These are phyloP conservation scores for Lasiodiplodia gonubiensis DNA, from an alignment of 2,329 filamentous ascomycete genomes.

Conservation along the genomic window DNA sequence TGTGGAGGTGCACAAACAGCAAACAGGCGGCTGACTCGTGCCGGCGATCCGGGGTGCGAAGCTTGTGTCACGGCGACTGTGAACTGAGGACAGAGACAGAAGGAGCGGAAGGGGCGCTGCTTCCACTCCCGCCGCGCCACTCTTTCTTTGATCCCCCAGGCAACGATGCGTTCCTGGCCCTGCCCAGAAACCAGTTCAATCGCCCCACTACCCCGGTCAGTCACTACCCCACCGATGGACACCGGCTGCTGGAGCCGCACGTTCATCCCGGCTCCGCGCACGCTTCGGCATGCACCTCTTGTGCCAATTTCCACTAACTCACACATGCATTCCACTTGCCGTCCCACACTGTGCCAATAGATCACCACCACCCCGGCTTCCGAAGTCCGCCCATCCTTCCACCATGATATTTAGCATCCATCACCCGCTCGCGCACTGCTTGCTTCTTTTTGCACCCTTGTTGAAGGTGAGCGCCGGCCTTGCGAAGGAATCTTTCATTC, in stretches of 20 bases:
- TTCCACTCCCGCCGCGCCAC: not conserved
- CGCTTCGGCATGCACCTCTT: constrained; percentile 9
- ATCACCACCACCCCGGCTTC: not conserved
- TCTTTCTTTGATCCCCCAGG: not conserved
- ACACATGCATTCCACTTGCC: constrained; percentile 17
- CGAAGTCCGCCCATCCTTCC: not conserved
- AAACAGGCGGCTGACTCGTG: constrained; percentile 15
- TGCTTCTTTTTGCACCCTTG: constrained; percentile 4
- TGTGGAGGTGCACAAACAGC: not conserved
- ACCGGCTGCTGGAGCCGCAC: not conserved
- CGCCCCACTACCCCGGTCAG: not conserved
- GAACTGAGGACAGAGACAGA: not conserved
- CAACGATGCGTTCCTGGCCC: constrained; percentile 2
- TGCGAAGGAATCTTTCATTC: not conserved
- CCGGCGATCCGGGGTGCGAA: constrained; percentile 18
- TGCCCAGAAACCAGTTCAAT: not conserved
- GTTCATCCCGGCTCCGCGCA: not conserved
- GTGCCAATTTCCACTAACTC: constrained; percentile 1
- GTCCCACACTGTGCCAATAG: constrained; percentile 5
- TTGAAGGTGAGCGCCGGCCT: not conserved
- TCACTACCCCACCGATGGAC: not conserved
- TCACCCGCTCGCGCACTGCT: not conserved
- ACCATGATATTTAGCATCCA: constrained; percentile 12
- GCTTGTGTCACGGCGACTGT: not conserved
- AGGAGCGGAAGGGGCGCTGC: not conserved